Evolutionary conservation across 257 asterid species (phyloP), one percentile per base, ranked within the genome.

Genomic region (Vinca minor): DNA sequence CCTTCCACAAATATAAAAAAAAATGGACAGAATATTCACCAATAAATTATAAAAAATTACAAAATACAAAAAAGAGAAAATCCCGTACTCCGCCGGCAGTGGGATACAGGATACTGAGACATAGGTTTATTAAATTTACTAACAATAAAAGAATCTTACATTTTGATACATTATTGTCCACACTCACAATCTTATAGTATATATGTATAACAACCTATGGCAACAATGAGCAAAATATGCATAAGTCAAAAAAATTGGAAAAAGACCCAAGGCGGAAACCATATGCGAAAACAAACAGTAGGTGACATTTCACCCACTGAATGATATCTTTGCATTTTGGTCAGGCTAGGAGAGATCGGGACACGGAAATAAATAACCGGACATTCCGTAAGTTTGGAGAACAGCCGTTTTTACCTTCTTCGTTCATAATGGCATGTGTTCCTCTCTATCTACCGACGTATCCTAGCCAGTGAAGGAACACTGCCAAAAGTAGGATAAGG

Each of bases 381-480:
- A 55, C 34, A 28, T 0, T 3, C 11, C 1, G 21, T 15, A 20
- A 39, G 28, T 48, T 55, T 13, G 39, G 38, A 49, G 49, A 31
- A 18, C 20, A 9, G 50, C 18, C 10, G 15, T 35, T 72, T 21
- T 66, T 31, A 2, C 13, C 0, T 56, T 55, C 60, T 13, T 55
- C 42, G 18, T 29, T 11, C 20, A 31, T 56, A 14, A 56, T 9
- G 8, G 1, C 25, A 71, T 26, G 29, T 12, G 23, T 9, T 31
- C 13, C 26, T 39, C 23, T 69, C 84, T 85, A 86, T 64, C 68
- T 68, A 54, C 98, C 89, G 0, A 93, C 65, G 74, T 77, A 76
- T 48, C 98, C 97, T 48, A 87, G 70, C 94, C 95, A 75, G 70
- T 80, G 95, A 69, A 93, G 84, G 68, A 85, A 18, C 68, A 87